phyloP scores from a whole-genome alignment of 2,329 filamentous ascomycete species.

The Seiridium unicorne region DNA sequence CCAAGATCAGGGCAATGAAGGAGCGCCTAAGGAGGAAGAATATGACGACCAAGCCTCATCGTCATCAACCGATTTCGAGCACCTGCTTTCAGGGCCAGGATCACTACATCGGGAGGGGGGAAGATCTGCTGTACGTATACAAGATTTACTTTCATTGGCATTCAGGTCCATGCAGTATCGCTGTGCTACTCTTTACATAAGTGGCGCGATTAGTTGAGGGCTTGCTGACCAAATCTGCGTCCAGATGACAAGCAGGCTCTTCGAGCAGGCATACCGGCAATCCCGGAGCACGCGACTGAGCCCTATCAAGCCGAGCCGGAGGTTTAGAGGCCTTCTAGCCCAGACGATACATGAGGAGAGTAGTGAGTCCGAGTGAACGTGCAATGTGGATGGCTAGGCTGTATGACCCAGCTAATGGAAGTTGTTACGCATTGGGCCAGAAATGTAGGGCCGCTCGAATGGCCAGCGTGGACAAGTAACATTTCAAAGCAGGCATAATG shows the following conservation, averaged over 20 bases:
- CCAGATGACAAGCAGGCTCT: conserved; percentile 12
- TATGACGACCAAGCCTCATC: conserved; percentile 5
- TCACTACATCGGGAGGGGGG: neutral
- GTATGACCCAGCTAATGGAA: too few species aligned
- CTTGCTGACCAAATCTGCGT: neutral
- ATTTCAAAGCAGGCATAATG: too few species aligned
- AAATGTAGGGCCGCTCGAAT: too few species aligned
- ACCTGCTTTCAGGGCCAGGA: neutral
- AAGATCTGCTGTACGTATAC: neutral
- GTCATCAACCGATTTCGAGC: neutral
- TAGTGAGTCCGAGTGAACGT: conserved; percentile 48
- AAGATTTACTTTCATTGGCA: neutral
- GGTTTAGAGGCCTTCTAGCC: conserved; percentile 51
- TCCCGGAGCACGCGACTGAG: conserved; percentile 13
- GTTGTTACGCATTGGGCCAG: too few species aligned
- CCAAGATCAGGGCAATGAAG: conserved; percentile 8
- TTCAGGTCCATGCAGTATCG: too few species aligned
- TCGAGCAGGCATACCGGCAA: conserved; percentile 24
- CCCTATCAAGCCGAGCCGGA: conserved; percentile 33
- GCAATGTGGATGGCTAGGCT: too few species aligned
- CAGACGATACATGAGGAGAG: conserved; percentile 74
- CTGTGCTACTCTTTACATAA: too few species aligned
- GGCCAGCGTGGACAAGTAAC: too few species aligned
- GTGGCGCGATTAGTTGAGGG: neutral
- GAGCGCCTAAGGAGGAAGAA: neutral